phyloP scores from a whole-genome alignment of 345 rosid species.

The Mallotus nudiflorus region DNA sequence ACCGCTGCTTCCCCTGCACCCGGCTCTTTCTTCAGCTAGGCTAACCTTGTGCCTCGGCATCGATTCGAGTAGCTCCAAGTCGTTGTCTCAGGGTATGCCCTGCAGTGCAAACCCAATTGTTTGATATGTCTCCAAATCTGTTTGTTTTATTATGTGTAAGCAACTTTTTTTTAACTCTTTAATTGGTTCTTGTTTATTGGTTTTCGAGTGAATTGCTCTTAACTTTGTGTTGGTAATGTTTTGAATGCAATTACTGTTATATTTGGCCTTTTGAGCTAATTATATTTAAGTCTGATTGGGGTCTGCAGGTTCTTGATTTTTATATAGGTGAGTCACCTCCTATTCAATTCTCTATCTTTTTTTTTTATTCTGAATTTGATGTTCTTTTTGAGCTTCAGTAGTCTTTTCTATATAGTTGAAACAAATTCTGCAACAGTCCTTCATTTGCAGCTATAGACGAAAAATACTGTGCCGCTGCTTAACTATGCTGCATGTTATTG shows the following conservation, averaged over 20 bases:
- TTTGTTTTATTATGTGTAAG: constrained; percentile 66
- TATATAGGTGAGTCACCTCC: constrained; percentile 47
- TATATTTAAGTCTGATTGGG: constrained; percentile 60
- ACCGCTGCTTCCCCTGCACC: constrained; percentile 79
- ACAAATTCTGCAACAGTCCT: constrained; percentile 26
- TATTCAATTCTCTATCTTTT: constrained; percentile 27
- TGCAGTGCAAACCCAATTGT: constrained; percentile 96
- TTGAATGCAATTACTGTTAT: background rate
- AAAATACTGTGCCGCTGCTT: too few relatives aligned
- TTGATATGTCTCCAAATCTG: constrained; percentile 72
- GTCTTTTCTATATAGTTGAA: constrained; percentile 31
- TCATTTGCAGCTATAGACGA: too few relatives aligned
- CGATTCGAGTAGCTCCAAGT: constrained; percentile 71
- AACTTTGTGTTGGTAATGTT: background rate
- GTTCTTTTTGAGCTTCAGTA: constrained; percentile 41
- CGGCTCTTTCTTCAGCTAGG: constrained; percentile 81
- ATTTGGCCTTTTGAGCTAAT: constrained; percentile 35
- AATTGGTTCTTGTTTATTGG: constrained; percentile 3
- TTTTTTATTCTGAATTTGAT: constrained; percentile 31
- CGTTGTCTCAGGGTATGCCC: constrained; percentile 98
- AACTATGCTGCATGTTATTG: too few relatives aligned
- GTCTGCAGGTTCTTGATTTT: constrained; percentile 32
- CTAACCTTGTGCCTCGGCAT: constrained; percentile 85
- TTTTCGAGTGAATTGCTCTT: constrained; percentile 2
- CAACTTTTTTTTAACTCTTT: constrained; percentile 38